phyloP scores from a whole-genome alignment of 2,329 filamentous ascomycete species.

The Aureobasidium namibiae region DNA sequence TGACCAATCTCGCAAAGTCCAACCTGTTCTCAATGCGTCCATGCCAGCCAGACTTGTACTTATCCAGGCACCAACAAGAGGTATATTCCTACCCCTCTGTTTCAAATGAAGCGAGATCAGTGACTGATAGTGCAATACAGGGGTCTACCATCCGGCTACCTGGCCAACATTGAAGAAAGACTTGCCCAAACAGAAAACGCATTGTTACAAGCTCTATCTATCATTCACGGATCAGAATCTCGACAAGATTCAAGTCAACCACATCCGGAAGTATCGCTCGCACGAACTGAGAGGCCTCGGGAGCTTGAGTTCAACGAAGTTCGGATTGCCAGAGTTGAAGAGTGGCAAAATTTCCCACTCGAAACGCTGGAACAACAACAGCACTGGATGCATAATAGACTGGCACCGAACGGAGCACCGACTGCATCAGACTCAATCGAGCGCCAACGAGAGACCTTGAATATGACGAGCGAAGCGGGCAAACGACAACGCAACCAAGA shows the following conservation, averaged over 20 bases:
- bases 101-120: too few species aligned
- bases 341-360: background rate
- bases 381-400: background rate
- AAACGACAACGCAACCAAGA: background rate
- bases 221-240: background rate
- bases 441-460: background rate
- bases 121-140: background rate
- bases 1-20: background rate
- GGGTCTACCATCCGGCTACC: conserved; percentile 2
- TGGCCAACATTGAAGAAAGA: background rate
- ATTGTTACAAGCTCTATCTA: background rate
- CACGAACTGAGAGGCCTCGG: background rate
- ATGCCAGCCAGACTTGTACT: background rate
- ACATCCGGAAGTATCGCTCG: background rate
- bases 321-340: background rate
- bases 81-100: background rate
- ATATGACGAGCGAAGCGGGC: background rate
- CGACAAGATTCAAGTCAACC: background rate
- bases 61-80: conserved; percentile 1
- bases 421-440: too few species aligned
- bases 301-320: background rate
- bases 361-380: background rate
- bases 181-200: background rate
- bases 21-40: conserved; percentile 1
- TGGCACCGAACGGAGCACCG: too few species aligned